Base-by-base conservation (phyloP, 2,329 filamentous ascomycete genomes). In the Thielaviopsis punctulata region DNA sequence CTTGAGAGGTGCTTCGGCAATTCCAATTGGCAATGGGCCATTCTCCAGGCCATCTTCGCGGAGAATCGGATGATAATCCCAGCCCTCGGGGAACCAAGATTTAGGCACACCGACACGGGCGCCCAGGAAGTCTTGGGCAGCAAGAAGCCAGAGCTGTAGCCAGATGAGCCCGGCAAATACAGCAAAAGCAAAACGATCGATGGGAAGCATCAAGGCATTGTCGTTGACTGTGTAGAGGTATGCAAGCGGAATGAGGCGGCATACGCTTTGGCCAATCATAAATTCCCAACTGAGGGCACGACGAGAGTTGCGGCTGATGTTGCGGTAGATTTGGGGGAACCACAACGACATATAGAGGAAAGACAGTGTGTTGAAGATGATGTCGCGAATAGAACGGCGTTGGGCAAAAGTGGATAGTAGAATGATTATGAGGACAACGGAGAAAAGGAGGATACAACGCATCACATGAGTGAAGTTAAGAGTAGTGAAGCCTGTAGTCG, bases 31-130 rank as follows among this genome's bases (percentile, higher is more conserved):
- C 56, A 95, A 67, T 1, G 80, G 82, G 19, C 84, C 86, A 18
- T 84, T 79, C 68, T 95, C 85, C 45, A 86, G 66, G 55, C 81
- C 84, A 57, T 94, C 88, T 60, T 88, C 85, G 24, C 86, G 79
- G 21, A 98, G 72, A 2, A 95, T 73, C 0, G 88, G 90, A 64
- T 98, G 90, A 63, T 98, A 98, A 62, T 98, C 90, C 75, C 94
- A 98, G 1, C 84, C 86, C 53, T 80, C 76, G n/a, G 78, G 76
- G 56, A 73, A 69, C 78, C 79, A 82, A 49, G 76, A 74, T 45
- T 77, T 74, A 2, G 81, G 82, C 0, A 96, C 68, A 52, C 88
- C 87, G 68, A 92, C 90, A n/a, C 92, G 74, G 1, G 90, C 87
- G 0, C 92, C 90, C 3, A 96, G 69, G 13, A 94, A 72, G 58